These are phyloP conservation scores for Neurospora hispaniola DNA, from an alignment of 495 filamentous ascomycete species.

Conservation along the genomic window DNA sequence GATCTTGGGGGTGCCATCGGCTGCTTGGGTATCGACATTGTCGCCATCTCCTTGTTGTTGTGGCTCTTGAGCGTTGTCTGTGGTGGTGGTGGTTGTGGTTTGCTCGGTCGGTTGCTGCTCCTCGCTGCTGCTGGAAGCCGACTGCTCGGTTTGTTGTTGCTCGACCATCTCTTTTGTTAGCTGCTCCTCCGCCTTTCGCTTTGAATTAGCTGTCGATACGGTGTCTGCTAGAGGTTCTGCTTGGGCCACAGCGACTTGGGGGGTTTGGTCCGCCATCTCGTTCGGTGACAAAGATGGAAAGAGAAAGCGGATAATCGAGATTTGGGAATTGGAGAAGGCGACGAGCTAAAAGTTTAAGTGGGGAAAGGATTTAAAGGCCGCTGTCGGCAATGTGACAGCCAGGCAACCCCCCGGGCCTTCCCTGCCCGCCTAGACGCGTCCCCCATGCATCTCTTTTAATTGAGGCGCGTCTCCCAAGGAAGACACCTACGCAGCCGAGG, in stretches of 20 bases:
- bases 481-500: background rate
- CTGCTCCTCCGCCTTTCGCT: slow-evolving; percentile 22
- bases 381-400: background rate
- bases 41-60: background rate
- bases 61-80: background rate
- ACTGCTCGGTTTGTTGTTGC: slow-evolving; percentile 7
- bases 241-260: background rate
- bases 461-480: slow-evolving; percentile 20
- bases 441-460: slow-evolving; percentile 9
- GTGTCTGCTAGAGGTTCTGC: background rate
- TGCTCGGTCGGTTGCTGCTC: background rate
- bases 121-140: background rate
- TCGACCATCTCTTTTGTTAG: slow-evolving; percentile 10
- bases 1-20: slow-evolving; percentile 23
- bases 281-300: background rate
- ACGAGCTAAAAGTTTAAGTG: background rate
- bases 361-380: background rate
- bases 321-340: background rate
- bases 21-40: background rate
- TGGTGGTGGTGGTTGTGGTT: background rate
- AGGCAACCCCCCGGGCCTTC: background rate
- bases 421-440: slow-evolving; percentile 5
- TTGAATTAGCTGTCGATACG: slow-evolving; percentile 9
- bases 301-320: background rate
- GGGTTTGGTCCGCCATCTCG: slow-evolving; percentile 5